A percentile compares a stretch with the other conserved stretches of the same genome.
Conservation (phyloP, 1,139 yeast genomes). For the Hemisphaericaspora xylofermentans region DNA sequence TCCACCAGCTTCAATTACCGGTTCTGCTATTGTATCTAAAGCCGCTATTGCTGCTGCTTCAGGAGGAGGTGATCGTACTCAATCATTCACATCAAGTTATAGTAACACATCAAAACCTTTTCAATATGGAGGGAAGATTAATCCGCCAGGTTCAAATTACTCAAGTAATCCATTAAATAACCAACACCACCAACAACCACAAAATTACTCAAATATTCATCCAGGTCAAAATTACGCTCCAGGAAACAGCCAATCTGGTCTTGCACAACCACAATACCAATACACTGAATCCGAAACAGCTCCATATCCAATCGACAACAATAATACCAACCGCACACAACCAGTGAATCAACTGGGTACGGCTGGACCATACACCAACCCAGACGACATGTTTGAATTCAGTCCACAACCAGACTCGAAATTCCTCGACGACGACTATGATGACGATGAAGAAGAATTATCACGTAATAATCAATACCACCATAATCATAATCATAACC, state of each 20-base stretch:
- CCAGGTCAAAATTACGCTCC: too few species aligned
- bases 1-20: background rate
- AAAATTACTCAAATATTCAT: too few species aligned
- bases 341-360: constrained; percentile 6
- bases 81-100: background rate
- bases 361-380: too few species aligned
- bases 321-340: constrained; percentile 6
- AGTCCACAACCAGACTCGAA: constrained; percentile 45
- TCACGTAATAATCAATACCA: background rate
- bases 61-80: background rate
- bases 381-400: constrained; percentile 38
- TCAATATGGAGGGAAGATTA: background rate
- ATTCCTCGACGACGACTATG: constrained; percentile 40
- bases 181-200: too few species aligned
- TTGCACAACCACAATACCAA: background rate
- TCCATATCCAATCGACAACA: constrained; percentile 1
- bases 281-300: background rate
- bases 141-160: background rate
- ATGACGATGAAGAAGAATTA: constrained; percentile 14
- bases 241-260: background rate
- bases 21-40: background rate
- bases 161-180: background rate
- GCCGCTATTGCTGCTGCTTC: background rate
- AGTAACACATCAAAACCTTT: background rate
- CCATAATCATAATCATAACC: background rate